A percentile compares a stretch with the other conserved stretches of the same genome.
Evolutionary conservation across 2,329 filamentous ascomycete species (phyloP).

Genomic region (Xylariaceae sp.): DNA sequence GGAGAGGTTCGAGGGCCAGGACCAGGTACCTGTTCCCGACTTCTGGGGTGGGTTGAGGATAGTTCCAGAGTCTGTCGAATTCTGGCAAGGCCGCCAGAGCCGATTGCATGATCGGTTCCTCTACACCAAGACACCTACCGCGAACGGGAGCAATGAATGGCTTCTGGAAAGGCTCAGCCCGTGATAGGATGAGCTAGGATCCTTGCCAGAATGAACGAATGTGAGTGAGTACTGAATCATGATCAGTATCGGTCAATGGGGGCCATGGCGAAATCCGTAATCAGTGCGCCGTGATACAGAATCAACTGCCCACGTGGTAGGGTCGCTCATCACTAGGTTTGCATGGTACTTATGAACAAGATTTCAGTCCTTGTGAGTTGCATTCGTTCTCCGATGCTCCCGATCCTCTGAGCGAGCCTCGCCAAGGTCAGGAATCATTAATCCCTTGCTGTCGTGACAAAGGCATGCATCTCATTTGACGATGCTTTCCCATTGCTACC

Average conservation of each 20-base stretch:
- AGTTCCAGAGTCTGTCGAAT: constrained; percentile 82
- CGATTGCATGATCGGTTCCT: constrained; percentile 90
- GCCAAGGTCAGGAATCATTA: background rate
- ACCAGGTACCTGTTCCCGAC: constrained; percentile 81
- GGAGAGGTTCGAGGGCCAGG: constrained; percentile 65
- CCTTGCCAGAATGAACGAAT: background rate
- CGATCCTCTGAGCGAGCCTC: background rate
- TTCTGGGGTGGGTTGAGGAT: constrained; percentile 94
- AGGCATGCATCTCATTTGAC: background rate
- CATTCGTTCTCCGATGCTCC: background rate
- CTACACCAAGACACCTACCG: constrained; percentile 58
- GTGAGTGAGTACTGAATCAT: background rate
- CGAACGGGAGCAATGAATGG: constrained; percentile 50
- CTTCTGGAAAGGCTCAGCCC: constrained; percentile 70
- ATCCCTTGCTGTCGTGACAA: background rate
- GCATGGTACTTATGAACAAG: background rate
- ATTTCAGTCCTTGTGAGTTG: background rate
- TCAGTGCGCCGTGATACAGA: background rate
- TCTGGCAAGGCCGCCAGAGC: constrained; percentile 90
- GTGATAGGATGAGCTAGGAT: constrained; percentile 35
- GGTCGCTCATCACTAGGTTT: background rate
- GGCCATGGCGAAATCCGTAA: background rate
- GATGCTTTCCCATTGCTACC: background rate
- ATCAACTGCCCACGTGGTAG: background rate
- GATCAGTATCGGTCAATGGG: background rate